These are phyloP conservation scores for Gossypium schwendimanii DNA, from an alignment of 441 rosid species.

Conservation along the genomic window DNA sequence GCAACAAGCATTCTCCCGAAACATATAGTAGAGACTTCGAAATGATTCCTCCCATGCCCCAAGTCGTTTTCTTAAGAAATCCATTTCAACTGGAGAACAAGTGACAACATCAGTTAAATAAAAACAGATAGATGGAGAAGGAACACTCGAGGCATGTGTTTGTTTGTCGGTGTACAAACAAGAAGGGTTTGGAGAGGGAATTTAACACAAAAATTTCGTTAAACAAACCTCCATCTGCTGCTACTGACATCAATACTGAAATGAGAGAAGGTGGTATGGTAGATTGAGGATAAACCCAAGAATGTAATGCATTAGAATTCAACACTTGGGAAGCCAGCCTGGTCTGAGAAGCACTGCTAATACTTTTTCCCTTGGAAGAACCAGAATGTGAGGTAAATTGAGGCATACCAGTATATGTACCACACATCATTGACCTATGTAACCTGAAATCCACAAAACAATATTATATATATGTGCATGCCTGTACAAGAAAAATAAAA, in stretches of 20 bases:
- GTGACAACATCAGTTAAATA: constrained; percentile 13
- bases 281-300: constrained; percentile 94
- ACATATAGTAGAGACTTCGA: constrained; percentile 76
- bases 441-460: constrained; percentile 40
- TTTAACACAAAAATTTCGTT: constrained; percentile 10
- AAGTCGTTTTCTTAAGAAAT: constrained; percentile 62
- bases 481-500: background rate
- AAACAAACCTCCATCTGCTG: constrained; percentile 60
- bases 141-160: background rate
- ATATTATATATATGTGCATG: constrained; percentile 5
- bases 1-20: constrained; percentile 66
- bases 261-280: constrained; percentile 69
- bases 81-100: constrained; percentile 47
- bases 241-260: constrained; percentile 46
- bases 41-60: constrained; percentile 87
- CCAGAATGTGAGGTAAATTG: constrained; percentile 27
- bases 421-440: constrained; percentile 51
- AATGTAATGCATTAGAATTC: constrained; percentile 56
- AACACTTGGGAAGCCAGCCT: constrained; percentile 31
- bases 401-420: constrained; percentile 47
- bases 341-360: constrained; percentile 30
- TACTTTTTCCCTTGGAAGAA: constrained; percentile 28
- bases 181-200: background rate
- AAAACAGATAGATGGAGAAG: constrained; percentile 7
- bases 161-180: background rate